These are phyloP conservation scores for Aspergillus ostianus DNA, from an alignment of 495 filamentous ascomycete genomes.

Conservation along the genomic window DNA sequence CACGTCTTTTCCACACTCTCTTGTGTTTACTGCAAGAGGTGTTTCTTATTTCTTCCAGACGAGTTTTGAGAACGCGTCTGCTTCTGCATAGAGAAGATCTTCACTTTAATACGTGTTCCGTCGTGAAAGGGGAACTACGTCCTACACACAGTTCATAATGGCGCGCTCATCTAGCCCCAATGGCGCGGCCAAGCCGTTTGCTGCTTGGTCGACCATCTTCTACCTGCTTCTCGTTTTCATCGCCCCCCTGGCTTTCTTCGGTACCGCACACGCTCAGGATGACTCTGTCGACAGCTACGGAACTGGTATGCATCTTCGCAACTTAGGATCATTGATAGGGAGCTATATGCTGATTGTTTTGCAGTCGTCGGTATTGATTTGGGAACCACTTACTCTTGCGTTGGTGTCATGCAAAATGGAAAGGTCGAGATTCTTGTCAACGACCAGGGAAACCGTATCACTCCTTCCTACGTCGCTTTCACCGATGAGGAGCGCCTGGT, in stretches of 20 bases:
- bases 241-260: slow-evolving; percentile 70
- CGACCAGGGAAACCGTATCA: slow-evolving; percentile 98
- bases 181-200: slow-evolving; percentile 50
- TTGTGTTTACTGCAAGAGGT: slow-evolving; percentile 4
- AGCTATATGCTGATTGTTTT: slow-evolving; percentile 6
- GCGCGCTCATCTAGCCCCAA: slow-evolving; percentile 43
- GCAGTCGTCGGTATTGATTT: slow-evolving; percentile 96
- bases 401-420: slow-evolving; percentile 98
- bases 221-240: slow-evolving; percentile 84
- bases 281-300: slow-evolving; percentile 74
- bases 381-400: slow-evolving; percentile 98
- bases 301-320: slow-evolving; percentile 48
- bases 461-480: slow-evolving; percentile 97
- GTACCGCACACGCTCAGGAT: slow-evolving; percentile 72
- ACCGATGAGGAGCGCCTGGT: slow-evolving; percentile 97
- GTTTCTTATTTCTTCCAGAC: not conserved
- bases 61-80: not conserved
- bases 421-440: slow-evolving; percentile 98
- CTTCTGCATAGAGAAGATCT: slow-evolving; percentile 1
- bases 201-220: slow-evolving; percentile 69
- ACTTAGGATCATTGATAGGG: slow-evolving; percentile 5
- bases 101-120: slow-evolving; percentile 3
- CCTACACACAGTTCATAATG: slow-evolving; percentile 38
- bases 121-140: slow-evolving; percentile 6
- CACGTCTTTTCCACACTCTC: slow-evolving; percentile 9